Base-by-base conservation (phyloP, 1,284 basidiomycete species). In the Vanrija pseudolonga region DNA sequence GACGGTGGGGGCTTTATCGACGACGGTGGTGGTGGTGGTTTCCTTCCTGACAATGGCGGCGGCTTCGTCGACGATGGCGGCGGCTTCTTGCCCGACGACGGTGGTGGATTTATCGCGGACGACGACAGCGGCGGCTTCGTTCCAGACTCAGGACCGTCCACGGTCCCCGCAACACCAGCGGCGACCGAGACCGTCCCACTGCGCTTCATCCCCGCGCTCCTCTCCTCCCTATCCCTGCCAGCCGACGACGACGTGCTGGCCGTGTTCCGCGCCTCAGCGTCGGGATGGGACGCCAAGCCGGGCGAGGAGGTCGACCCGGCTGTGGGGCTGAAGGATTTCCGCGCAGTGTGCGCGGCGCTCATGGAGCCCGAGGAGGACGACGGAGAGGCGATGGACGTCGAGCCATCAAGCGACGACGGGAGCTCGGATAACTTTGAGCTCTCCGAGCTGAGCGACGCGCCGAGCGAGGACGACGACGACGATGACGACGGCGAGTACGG, bases 231-330 rank as follows among this genome's bases (percentile, higher is more conserved):
- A 2, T 64, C 65, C 14, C 56, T 77, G 12, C 66, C 70, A 17
- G 68, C 67, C 4, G 75, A 77, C 57, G 67, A 73, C 23, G 75
- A 77, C 53, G 75, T 77, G 7, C 53, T 75, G 15, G 57, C 55
- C 2, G 73, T 74, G 1, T 76, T 77, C 53, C 63, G 59, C 40
- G 66, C 68, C 3, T 71, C 68, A 0, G 72, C 74, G 0, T 59
- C 64, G 2, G 74, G 74, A 11, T 76, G 74, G 74, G 59, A 32
- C 32, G 57, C 17, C 64, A 62, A 6, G 63, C 57, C 11, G 22
- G 40, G 40, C 23, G 56, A 28, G 60, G 23, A 17, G 55, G 18
- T 26, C 45, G 48, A 53, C n/a, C 52, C 11, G 59, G 60, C 40
- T 0, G 71, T 74, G 2, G 56, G 50, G 18, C 47, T 50, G 28